phyloP scores from a whole-genome alignment of 2,329 filamentous ascomycete species.

The Tolypocladium capitatum region DNA sequence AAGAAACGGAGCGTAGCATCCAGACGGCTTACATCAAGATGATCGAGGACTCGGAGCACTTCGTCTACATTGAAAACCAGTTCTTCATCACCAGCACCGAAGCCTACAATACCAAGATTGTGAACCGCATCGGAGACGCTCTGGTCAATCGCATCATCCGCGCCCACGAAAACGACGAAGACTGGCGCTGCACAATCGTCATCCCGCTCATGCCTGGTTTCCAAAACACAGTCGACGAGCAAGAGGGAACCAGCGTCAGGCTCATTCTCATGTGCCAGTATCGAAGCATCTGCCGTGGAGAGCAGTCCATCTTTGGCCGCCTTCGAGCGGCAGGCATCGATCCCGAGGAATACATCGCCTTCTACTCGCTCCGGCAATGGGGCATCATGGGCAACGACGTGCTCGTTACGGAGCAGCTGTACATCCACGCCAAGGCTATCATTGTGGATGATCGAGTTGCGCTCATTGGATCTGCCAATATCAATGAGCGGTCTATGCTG shows the following conservation, averaged over 20 bases:
- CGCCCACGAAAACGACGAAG: slow-evolving; percentile 69
- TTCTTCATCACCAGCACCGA: slow-evolving; percentile 94
- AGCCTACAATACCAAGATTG: slow-evolving; percentile 73
- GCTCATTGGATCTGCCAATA: slow-evolving; percentile 94
- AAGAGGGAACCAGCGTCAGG: slow-evolving; percentile 86
- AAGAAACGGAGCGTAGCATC: slow-evolving; percentile 83
- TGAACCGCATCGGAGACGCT: slow-evolving; percentile 89
- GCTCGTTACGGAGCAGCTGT: slow-evolving; percentile 88
- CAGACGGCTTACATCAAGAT: slow-evolving; percentile 90
- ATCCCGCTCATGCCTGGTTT: slow-evolving; percentile 98
- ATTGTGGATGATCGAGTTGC: slow-evolving; percentile 87
- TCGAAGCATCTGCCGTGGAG: slow-evolving; percentile 86
- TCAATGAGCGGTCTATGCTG: slow-evolving; percentile 94
- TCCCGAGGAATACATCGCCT: slow-evolving; percentile 88
- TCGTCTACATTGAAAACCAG: slow-evolving; percentile 97
- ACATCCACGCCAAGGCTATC: slow-evolving; percentile 96
- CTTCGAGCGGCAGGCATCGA: slow-evolving; percentile 70
- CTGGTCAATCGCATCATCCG: slow-evolving; percentile 83
- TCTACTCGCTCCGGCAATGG: slow-evolving; percentile 88
- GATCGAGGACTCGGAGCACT: slow-evolving; percentile 91
- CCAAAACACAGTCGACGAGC: slow-evolving; percentile 87
- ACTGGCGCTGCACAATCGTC: slow-evolving; percentile 80
- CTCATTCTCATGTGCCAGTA: slow-evolving; percentile 97
- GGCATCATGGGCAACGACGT: slow-evolving; percentile 76
- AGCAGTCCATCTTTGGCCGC: slow-evolving; percentile 81